Percentiles rank a stretch among this genome's conserved stretches.
Conservation (phyloP, 2,329 filamentous ascomycete genomes). For the Botryosphaeria dothidea region DNA sequence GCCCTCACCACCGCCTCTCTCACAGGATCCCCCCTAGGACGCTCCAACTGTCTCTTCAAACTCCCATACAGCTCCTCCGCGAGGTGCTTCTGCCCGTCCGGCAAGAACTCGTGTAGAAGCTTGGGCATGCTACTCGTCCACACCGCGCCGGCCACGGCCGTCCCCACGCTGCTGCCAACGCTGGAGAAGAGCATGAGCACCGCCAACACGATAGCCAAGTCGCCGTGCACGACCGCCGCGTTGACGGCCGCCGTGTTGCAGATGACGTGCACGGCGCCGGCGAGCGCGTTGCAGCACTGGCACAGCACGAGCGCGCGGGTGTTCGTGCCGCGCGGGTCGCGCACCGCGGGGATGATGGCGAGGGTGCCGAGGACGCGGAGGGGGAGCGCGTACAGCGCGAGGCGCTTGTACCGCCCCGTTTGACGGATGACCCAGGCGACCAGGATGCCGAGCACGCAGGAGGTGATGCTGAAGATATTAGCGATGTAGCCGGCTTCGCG, state of each 20-base stretch:
- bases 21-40: constrained; percentile 49
- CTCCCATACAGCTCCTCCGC: constrained; percentile 52
- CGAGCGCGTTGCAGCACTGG: constrained; percentile 33
- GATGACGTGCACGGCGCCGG: constrained; percentile 30
- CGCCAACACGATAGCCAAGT: constrained; percentile 63
- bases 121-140: constrained; percentile 60
- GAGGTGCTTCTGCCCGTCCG: constrained; percentile 37
- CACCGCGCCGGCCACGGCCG: constrained; percentile 60
- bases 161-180: constrained; percentile 46
- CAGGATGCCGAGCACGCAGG: constrained; percentile 30
- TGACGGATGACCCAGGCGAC: constrained; percentile 26
- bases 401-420: constrained; percentile 23
- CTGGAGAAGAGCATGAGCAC: constrained; percentile 60
- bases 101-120: constrained; percentile 50
- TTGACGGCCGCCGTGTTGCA: constrained; percentile 12
- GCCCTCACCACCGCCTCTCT: constrained; percentile 40
- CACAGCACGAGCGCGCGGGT: constrained; percentile 35
- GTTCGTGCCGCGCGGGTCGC: constrained; percentile 24
- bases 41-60: constrained; percentile 55
- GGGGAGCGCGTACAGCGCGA: constrained; percentile 25
- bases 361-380: constrained; percentile 32
- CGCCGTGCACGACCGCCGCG: constrained; percentile 47
- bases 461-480: constrained; percentile 30
- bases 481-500: constrained; percentile 28
- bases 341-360: constrained; percentile 27